Conservation (phyloP, 345 rosid species). For the Boechera divaricarpa region DNA sequence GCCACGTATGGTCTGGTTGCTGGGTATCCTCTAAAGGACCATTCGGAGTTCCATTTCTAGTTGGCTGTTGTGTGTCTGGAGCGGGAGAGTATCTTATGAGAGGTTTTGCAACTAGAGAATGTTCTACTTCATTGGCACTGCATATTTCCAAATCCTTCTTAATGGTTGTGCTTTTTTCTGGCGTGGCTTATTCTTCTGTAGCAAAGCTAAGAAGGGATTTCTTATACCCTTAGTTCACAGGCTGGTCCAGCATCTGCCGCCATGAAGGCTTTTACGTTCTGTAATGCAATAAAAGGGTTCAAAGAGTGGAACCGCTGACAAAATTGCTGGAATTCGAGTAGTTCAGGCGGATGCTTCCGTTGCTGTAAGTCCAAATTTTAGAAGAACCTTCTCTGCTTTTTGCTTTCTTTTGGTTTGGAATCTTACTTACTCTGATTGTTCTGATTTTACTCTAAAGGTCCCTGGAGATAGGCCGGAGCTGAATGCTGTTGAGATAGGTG, state of each 20-base stretch:
- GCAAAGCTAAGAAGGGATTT: conserved; percentile 21
- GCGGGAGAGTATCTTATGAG: conserved; percentile 89
- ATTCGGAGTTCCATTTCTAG: conserved; percentile 67
- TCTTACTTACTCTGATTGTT: background rate
- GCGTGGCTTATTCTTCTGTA: conserved; percentile 4
- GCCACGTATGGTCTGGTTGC: conserved; percentile 92
- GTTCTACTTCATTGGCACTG: conserved; percentile 75
- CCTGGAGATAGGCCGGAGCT: conserved; percentile 55
- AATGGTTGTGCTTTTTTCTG: background rate
- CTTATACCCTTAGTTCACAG: conserved; percentile 60
- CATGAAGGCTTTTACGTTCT: conserved; percentile 64
- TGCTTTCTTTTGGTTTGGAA: background rate
- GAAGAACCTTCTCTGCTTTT: conserved; percentile 4
- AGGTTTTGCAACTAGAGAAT: conserved; percentile 88
- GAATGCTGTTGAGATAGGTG: conserved; percentile 85
- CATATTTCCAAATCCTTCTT: conserved; percentile 40
- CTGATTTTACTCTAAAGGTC: conserved; percentile 45
- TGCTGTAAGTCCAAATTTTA: conserved; percentile 47
- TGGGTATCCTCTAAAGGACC: conserved; percentile 88
- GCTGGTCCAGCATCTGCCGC: conserved; percentile 95
- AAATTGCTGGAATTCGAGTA: conserved; percentile 70
- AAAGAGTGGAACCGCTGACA: conserved; percentile 50
- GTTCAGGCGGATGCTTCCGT: conserved; percentile 80
- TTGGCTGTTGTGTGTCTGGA: conserved; percentile 82
- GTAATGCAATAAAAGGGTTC: conserved; percentile 50